Evolutionary conservation across 306 rosid genomes (phyloP), one percentile per base, ranked within the genome.

Genomic region (Nissolia schottii): DNA sequence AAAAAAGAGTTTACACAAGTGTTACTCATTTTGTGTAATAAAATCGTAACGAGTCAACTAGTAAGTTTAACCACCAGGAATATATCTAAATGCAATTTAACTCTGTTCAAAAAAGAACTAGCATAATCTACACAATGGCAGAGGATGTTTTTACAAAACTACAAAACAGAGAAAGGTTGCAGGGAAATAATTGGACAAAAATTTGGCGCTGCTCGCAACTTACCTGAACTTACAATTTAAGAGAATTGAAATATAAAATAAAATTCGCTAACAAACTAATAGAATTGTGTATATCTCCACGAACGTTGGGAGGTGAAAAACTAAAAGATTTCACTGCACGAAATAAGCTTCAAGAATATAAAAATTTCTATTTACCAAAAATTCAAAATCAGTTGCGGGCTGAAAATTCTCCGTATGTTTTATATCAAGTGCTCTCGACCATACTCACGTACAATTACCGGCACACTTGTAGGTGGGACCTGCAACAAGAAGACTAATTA

Each of bases 381-480:
- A 37, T 37, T 35, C 62, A 65, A 71, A 77, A 77, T 53, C 28
- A 16, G 25, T 43, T 13, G 29, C 1, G 6, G 43, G 60, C 50
- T 43, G 20, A 16, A 43, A 4, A 23, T 57, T 62, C 37, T 62
- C 65, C 77, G 60, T 25, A 80, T 70, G 80, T 71, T 48, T n/a
- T 81, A 76, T 43, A 88, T 84, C 76, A 87, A 27, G 74, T 87
- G 83, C 53, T 82, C 83, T 76, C 85, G 83, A 28, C 87, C 75
- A 81, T 88, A 90, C 84, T 93, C 93, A 0, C 93, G 96, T n/a
- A 90, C 96, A 28, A 93, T 88, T 53, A 87, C 91, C 0, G 98
- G 96, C 45, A 93, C 92, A 24, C 98, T 90, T 11, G 98, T 88
- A 20, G 93, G 90, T 56, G 98, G 97, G 55, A 90, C 81, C 97